Percentiles rank a stretch among this genome's conserved stretches.
These are phyloP conservation scores for Xylaria curta DNA, from an alignment of 495 filamentous ascomycete species.

Conservation along the genomic window DNA sequence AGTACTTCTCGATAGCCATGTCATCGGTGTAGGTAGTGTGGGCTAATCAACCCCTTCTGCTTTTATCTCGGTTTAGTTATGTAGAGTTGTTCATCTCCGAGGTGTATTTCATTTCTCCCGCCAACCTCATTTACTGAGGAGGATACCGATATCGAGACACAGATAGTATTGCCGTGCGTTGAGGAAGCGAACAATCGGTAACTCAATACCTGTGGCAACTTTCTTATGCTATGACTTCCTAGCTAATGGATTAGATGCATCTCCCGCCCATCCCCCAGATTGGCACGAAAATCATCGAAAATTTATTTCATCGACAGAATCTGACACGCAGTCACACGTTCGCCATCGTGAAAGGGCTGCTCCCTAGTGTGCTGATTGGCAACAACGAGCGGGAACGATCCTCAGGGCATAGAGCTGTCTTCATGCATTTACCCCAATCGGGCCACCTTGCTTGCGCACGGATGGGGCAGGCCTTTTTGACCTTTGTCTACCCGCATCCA, in stretches of 20 bases:
- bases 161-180: not conserved
- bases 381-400: slow-evolving; percentile 1
- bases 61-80: not conserved
- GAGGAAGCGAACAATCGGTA: not conserved
- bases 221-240: not conserved
- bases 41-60: not conserved
- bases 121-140: not conserved
- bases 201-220: not conserved
- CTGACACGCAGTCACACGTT: slow-evolving; percentile 5
- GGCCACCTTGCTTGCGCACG: slow-evolving; percentile 24
- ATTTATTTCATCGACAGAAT: slow-evolving; percentile 24
- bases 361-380: slow-evolving; percentile 18
- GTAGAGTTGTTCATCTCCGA: not conserved
- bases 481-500: slow-evolving; percentile 16
- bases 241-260: not conserved
- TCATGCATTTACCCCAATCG: slow-evolving; percentile 25
- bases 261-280: slow-evolving; percentile 23
- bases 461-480: slow-evolving; percentile 13
- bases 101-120: not conserved
- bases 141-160: not conserved
- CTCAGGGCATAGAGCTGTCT: not conserved
- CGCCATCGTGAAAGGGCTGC: not conserved
- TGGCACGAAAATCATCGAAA: slow-evolving; percentile 16
- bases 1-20: not conserved
- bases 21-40: not conserved